Evolutionary conservation across 495 filamentous ascomycete genomes (phyloP), one percentile per base, ranked within the genome.

Genomic region (Aspergillus biplanus): DNA sequence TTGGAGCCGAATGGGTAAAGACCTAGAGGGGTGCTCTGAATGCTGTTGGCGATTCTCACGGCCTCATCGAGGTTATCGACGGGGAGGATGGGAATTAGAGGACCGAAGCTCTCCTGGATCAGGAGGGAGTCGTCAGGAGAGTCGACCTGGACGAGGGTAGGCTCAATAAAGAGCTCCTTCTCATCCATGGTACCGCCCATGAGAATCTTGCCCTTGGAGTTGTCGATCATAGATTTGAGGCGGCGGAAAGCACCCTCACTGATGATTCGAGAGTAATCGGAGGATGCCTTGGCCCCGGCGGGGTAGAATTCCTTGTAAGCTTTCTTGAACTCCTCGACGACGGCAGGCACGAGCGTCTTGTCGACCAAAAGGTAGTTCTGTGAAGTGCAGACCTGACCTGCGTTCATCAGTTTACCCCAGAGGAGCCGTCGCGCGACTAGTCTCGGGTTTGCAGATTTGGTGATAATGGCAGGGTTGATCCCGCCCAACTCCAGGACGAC

Each of bases 291-390:
- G 33, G 89, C 85, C 16, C 96, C 95, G 34, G 92, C 80, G 32
- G 95, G 95, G 69, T 89, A 95, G 80, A 93, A 97, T 58, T 93
- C 88, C 62, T 85, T 83, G 67, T 91, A 83, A 0, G 87, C 82
- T 44, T 78, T 82, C 72, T 89, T 89, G 72, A 96, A 85, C 67
- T 90, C 85, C 62, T 89, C 81, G 56, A 97, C 79, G 62, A 98
- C 93, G 8, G 82, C 78, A 4, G 85, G 78, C 4, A 93, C 81
- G 12, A 95, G 78, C 6, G 86, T 84, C 65, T 85, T 86, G 68
- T 97, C 92, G 42, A 97, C 83, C 58, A 97, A 79, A 47, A 91
- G 84, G 69, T 97, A 97, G 76, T 97, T 97, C 67, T 97, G 92
- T 7, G 84, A 88, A 37, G 96, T 85, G 75, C 95, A 97, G 58